A percentile compares a stretch with the other conserved stretches of the same genome.
phyloP scores from a whole-genome alignment of 2,329 filamentous ascomycete genomes.

The Pseudogymnoascus sp. region DNA sequence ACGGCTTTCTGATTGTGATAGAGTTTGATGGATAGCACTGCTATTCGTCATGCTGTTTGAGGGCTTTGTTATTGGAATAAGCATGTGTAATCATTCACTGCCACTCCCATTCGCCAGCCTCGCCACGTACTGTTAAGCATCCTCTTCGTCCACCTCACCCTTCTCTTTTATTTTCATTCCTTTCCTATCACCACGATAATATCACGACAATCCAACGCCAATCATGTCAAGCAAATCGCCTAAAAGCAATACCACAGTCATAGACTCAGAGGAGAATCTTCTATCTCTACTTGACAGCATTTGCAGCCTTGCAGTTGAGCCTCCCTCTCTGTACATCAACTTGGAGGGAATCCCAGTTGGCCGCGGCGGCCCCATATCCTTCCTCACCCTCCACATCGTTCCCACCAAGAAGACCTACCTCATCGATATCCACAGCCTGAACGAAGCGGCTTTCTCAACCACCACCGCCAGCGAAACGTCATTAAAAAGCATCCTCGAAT shows the following conservation, averaged over 20 bases:
- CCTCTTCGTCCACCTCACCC: not conserved
- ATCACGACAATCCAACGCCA: not conserved
- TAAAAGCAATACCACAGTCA: constrained; percentile 7
- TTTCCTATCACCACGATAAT: not conserved
- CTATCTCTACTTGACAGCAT: constrained; percentile 13
- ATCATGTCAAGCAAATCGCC: not conserved
- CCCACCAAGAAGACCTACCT: constrained; percentile 30
- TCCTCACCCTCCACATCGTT: constrained; percentile 33
- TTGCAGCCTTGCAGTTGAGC: not conserved
- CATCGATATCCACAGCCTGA: constrained; percentile 37
- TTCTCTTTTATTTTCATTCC: not conserved
- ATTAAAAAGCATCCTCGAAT: constrained; percentile 41
- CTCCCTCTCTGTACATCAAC: constrained; percentile 37
- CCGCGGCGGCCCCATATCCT: constrained; percentile 37
- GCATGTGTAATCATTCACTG: not conserved
- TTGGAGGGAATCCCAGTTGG: constrained; percentile 38
- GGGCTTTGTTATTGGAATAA: not conserved
- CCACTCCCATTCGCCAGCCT: not conserved
- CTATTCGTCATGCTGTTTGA: not conserved
- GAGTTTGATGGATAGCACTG: not conserved
- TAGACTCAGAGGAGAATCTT: constrained; percentile 13
- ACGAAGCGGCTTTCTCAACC: constrained; percentile 30
- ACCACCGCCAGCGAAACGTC: constrained; percentile 23
- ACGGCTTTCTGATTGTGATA: not conserved
- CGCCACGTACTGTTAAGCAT: not conserved